Evolutionary conservation across 768 basidiomycete species (phyloP).

Genomic region (Gymnopilus dilepis): DNA sequence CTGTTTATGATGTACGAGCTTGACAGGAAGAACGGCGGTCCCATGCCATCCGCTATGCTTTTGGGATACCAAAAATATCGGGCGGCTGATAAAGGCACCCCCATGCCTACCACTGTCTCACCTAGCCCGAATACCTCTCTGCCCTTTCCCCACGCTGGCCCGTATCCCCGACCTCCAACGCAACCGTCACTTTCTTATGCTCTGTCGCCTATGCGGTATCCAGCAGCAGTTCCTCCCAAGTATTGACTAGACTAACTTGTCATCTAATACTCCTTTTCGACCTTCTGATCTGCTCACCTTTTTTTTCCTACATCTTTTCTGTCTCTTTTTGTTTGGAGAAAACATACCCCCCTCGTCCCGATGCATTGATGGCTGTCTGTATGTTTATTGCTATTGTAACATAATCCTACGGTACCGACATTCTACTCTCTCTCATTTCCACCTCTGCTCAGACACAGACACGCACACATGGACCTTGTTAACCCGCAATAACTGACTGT

Average conservation of each 20-base stretch:
- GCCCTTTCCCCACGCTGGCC: slow-evolving; percentile 28
- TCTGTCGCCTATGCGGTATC: slow-evolving; percentile 44
- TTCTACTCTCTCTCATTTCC: slow-evolving; percentile 16
- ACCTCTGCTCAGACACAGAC: slow-evolving; percentile 13
- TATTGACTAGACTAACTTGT: slow-evolving; percentile 24
- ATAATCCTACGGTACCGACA: slow-evolving; percentile 24
- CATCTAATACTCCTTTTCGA: slow-evolving; percentile 15
- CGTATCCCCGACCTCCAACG: slow-evolving; percentile 33
- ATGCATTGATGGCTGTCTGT: slow-evolving; percentile 25
- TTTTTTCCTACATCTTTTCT: slow-evolving; percentile 7
- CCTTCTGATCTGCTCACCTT: slow-evolving; percentile 12
- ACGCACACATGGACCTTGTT: slow-evolving; percentile 25
- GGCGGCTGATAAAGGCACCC: slow-evolving; percentile 32
- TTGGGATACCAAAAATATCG: slow-evolving; percentile 51
- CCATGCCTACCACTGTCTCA: slow-evolving; percentile 23
- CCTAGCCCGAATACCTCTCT: slow-evolving; percentile 26
- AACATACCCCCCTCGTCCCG: slow-evolving; percentile 27
- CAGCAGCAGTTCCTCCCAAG: slow-evolving; percentile 27
- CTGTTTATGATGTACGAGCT: slow-evolving; percentile 73
- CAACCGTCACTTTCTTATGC: slow-evolving; percentile 50
- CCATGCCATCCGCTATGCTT: slow-evolving; percentile 66
- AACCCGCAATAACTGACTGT: slow-evolving; percentile 23
- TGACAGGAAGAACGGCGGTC: slow-evolving; percentile 56
- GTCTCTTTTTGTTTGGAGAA: slow-evolving; percentile 27
- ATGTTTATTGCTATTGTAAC: slow-evolving; percentile 36